Conservation (phyloP, 495 filamentous ascomycete genomes). For the Penicillium verhagenii region DNA sequence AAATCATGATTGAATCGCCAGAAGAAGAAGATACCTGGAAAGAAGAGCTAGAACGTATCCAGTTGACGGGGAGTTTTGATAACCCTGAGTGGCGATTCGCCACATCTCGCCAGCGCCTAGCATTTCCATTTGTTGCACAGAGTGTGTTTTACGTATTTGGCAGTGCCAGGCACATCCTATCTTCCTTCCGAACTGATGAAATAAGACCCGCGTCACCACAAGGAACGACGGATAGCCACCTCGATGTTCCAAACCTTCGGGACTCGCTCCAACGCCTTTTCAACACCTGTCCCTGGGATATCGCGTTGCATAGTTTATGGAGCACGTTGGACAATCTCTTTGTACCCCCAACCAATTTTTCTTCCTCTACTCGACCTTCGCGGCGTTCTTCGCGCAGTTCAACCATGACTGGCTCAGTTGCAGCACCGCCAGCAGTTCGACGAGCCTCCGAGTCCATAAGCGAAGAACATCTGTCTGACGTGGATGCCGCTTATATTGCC, state of each 20-base stretch:
- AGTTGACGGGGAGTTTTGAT: conserved; percentile 40
- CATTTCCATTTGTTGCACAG: conserved; percentile 64
- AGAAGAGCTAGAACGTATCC: conserved; percentile 41
- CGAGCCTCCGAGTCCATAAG: conserved; percentile 25
- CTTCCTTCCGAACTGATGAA: conserved; percentile 58
- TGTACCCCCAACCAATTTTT: conserved; percentile 58
- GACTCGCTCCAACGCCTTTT: conserved; percentile 35
- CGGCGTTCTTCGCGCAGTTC: conserved; percentile 40
- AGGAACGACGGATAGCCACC: conserved; percentile 10
- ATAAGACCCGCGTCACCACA: conserved; percentile 7
- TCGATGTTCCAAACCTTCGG: conserved; percentile 34
- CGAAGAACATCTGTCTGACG: conserved; percentile 47
- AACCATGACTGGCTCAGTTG: conserved; percentile 19
- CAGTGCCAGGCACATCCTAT: conserved; percentile 59
- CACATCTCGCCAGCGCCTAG: conserved; percentile 37
- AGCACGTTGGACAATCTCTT: conserved; percentile 66
- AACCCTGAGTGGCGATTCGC: conserved; percentile 41
- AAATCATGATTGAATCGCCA: conserved; percentile 35
- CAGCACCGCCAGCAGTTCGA: conserved; percentile 28
- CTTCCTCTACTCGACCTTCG: conserved; percentile 30
- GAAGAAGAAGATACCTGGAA: conserved; percentile 42
- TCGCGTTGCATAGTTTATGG: conserved; percentile 79
- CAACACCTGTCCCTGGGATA: conserved; percentile 43
- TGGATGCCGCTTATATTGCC: conserved; percentile 55
- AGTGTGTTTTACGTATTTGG: conserved; percentile 73